These are phyloP conservation scores for Rhynchosporium agropyri DNA, from an alignment of 2,329 filamentous ascomycete genomes.

Conservation along the genomic window DNA sequence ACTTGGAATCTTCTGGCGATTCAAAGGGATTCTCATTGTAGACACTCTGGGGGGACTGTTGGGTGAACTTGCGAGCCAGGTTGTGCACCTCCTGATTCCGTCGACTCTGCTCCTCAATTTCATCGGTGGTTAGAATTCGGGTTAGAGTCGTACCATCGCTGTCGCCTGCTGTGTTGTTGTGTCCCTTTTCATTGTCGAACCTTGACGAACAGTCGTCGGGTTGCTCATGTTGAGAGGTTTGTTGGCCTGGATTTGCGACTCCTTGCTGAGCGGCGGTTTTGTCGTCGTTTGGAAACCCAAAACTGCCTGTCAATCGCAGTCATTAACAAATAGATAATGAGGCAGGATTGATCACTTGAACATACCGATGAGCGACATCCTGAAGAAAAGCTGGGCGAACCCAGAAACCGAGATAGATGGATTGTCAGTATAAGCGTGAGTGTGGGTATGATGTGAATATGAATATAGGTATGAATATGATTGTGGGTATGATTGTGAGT, in stretches of 20 bases:
- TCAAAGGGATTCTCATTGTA: conserved; percentile 51
- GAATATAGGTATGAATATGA: too few relatives aligned
- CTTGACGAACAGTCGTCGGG: background rate
- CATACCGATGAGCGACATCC: conserved; percentile 17
- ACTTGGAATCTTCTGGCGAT: conserved; percentile 48
- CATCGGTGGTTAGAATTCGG: conserved; percentile 7
- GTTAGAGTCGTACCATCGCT: conserved; percentile 17
- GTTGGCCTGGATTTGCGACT: background rate
- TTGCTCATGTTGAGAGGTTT: conserved; percentile 8
- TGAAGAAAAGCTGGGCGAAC: background rate
- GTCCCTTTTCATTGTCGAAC: conserved; percentile 6
- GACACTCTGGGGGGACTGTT: conserved; percentile 24
- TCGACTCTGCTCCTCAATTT: conserved; percentile 20
- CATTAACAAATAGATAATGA: conserved; percentile 2
- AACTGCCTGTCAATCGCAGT: conserved; percentile 4
- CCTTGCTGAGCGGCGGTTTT: conserved; percentile 7
- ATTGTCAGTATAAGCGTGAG: too few relatives aligned
- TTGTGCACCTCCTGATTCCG: conserved; percentile 25
- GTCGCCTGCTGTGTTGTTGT: background rate
- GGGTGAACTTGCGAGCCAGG: conserved; percentile 26
- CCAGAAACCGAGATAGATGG: background rate
- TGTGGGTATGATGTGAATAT: too few relatives aligned
- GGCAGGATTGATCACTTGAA: background rate
- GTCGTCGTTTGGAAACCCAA: conserved; percentile 18
- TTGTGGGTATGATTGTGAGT: too few relatives aligned